A percentile compares a stretch with the other conserved stretches of the same genome.
Evolutionary conservation across 2,329 filamentous ascomycete species (phyloP).

Genomic region (Sporothrix pseudoabietina): DNA sequence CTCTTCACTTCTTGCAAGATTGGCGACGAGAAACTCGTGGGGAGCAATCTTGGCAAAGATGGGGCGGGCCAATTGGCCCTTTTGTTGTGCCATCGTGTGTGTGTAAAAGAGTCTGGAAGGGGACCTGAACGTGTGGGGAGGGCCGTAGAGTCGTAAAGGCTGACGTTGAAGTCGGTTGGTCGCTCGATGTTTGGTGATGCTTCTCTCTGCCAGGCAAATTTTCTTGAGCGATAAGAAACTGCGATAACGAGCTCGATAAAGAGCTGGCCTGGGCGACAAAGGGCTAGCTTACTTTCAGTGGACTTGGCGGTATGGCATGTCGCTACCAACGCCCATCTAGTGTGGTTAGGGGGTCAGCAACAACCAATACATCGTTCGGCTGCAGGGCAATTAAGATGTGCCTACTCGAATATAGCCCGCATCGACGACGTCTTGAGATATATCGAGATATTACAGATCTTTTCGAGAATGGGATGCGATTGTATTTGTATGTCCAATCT

Average conservation of each 20-base stretch:
- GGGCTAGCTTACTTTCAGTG: neutral
- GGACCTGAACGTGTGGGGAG: no score
- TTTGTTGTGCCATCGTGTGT: slow-evolving; percentile 30
- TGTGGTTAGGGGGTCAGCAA: neutral
- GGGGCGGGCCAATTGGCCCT: slow-evolving; percentile 51
- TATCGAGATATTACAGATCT: neutral
- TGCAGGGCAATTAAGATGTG: neutral
- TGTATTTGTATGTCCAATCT: neutral
- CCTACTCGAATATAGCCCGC: neutral
- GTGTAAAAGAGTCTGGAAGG: neutral
- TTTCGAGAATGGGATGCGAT: neutral
- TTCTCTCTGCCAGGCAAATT: slow-evolving; percentile 6
- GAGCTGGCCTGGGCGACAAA: neutral
- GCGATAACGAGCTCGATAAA: slow-evolving; percentile 23
- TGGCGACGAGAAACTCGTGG: slow-evolving; percentile 84
- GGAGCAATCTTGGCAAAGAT: slow-evolving; percentile 90
- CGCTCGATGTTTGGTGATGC: neutral
- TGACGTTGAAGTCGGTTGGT: neutral
- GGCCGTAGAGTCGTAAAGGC: neutral
- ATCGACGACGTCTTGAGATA: neutral
- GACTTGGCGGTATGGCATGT: neutral
- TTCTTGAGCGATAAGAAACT: slow-evolving; percentile 12
- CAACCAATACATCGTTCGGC: neutral
- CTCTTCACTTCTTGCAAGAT: slow-evolving; percentile 60
- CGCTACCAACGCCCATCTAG: neutral